phyloP scores from a whole-genome alignment of 2,329 filamentous ascomycete genomes.

The Phoma herbarum region DNA sequence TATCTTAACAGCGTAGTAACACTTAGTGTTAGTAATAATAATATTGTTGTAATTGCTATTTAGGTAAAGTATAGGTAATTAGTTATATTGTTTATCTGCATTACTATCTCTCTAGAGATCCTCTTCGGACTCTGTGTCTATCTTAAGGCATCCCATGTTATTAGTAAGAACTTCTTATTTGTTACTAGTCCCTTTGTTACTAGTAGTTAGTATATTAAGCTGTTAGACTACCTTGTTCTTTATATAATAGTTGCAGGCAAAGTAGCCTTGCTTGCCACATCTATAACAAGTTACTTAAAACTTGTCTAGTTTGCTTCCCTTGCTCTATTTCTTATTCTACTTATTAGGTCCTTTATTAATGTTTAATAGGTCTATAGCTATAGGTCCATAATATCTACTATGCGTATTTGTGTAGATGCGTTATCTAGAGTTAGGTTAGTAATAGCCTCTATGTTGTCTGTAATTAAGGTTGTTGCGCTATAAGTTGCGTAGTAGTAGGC shows the following conservation, averaged over 20 bases:
- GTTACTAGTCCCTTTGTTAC: neutral
- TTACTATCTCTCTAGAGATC: neutral
- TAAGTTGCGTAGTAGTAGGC: neutral
- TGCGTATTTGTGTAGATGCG: neutral
- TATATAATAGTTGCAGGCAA: neutral
- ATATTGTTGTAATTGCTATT: too few species aligned
- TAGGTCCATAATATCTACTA: neutral
- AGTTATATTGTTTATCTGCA: neutral
- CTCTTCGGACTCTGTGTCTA: neutral
- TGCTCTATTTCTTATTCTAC: neutral
- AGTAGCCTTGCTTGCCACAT: neutral
- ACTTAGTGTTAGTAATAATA: too few species aligned
- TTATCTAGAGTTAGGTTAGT: neutral
- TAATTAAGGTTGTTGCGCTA: neutral
- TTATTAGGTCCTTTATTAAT: neutral
- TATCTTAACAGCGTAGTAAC: too few species aligned
- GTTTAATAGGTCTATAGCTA: neutral
- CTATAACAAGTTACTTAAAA: neutral
- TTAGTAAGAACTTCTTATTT: neutral
- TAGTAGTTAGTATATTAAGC: neutral
- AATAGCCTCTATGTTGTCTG: neutral
- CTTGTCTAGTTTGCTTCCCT: neutral
- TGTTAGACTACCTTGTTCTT: neutral
- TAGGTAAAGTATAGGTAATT: neutral
- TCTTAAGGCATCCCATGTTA: neutral